Conservation (phyloP, 768 basidiomycete genomes). For the Dioszegia hungarica region DNA sequence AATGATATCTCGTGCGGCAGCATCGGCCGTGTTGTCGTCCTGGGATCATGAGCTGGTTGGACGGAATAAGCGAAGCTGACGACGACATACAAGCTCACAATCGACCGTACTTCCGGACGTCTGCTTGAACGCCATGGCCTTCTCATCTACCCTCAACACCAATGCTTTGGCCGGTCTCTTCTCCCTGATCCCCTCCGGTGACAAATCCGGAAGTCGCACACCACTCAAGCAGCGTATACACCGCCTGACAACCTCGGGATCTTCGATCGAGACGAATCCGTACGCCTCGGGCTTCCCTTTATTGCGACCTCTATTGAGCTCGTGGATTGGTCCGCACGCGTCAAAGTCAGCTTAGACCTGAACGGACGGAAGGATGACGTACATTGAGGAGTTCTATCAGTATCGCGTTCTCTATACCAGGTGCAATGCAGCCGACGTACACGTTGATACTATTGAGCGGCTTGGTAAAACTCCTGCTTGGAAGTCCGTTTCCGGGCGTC, state of each 20-base stretch:
- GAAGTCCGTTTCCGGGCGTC: constrained; percentile 11
- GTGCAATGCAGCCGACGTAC: constrained; percentile 93
- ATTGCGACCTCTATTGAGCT: constrained; percentile 87
- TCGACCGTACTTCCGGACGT: constrained; percentile 76
- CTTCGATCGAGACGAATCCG: constrained; percentile 93
- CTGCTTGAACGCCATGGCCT: constrained; percentile 73
- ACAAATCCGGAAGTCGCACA: constrained; percentile 60
- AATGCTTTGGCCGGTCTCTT: constrained; percentile 60
- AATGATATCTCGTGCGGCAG: constrained; percentile 58
- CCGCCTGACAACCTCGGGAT: constrained; percentile 82
- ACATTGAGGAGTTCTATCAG: constrained; percentile 73
- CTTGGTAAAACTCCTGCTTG: constrained; percentile 25
- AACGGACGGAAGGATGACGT: constrained; percentile 43
- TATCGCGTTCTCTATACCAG: constrained; percentile 78
- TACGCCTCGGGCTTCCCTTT: constrained; percentile 93
- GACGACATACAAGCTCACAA: constrained; percentile 52
- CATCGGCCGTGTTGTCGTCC: constrained; percentile 65
- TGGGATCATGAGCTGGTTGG: no score
- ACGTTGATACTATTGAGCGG: constrained; percentile 62
- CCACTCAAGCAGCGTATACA: constrained; percentile 64
- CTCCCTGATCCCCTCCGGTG: constrained; percentile 47
- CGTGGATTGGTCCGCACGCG: constrained; percentile 85
- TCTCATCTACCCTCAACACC: constrained; percentile 91
- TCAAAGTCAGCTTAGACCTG: constrained; percentile 41
- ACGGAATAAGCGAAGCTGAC: constrained; percentile 3